Evolutionary conservation across 2,329 filamentous ascomycete genomes (phyloP).

Genomic region (Epichloe baconii): DNA sequence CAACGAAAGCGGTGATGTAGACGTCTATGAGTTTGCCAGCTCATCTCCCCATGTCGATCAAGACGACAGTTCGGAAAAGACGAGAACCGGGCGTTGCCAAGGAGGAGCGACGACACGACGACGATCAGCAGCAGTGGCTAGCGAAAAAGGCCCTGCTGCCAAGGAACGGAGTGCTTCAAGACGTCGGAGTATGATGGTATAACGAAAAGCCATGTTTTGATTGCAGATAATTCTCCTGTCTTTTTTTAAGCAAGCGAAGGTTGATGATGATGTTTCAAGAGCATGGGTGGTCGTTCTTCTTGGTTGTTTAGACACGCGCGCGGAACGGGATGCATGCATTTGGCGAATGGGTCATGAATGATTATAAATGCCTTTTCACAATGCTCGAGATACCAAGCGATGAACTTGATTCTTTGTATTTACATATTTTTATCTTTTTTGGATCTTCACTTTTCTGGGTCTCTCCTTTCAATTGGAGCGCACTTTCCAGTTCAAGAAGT

Average conservation of each 20-base stretch:
- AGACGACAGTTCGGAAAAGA: slow-evolving; percentile 15
- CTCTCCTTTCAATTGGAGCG: slow-evolving; percentile 7
- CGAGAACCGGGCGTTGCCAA: slow-evolving; percentile 18
- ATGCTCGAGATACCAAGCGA: slow-evolving; percentile 25
- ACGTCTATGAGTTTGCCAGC: slow-evolving; percentile 43
- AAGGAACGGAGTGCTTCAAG: slow-evolving; percentile 25
- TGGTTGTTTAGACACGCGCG: neutral
- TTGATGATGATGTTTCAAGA: slow-evolving; percentile 2
- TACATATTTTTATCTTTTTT: slow-evolving; percentile 11
- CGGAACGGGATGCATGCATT: slow-evolving; percentile 11
- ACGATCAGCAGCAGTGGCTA: slow-evolving; percentile 25
- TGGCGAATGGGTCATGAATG: slow-evolving; percentile 13
- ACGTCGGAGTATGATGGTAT: slow-evolving; percentile 48
- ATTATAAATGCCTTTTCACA: slow-evolving; percentile 11
- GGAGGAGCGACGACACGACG: slow-evolving; percentile 23
- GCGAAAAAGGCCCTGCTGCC: slow-evolving; percentile 20
- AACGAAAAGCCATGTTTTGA: slow-evolving; percentile 26
- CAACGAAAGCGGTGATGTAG: slow-evolving; percentile 18
- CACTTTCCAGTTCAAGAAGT: slow-evolving; percentile 4
- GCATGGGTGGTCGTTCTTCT: neutral
- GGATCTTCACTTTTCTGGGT: slow-evolving; percentile 8
- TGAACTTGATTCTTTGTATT: slow-evolving; percentile 18
- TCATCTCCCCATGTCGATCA: slow-evolving; percentile 29
- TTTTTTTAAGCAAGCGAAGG: slow-evolving; percentile 1
- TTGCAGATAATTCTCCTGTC: neutral